phyloP scores from a whole-genome alignment of 2,329 filamentous ascomycete species.

The Lasiodiplodia sp. region DNA sequence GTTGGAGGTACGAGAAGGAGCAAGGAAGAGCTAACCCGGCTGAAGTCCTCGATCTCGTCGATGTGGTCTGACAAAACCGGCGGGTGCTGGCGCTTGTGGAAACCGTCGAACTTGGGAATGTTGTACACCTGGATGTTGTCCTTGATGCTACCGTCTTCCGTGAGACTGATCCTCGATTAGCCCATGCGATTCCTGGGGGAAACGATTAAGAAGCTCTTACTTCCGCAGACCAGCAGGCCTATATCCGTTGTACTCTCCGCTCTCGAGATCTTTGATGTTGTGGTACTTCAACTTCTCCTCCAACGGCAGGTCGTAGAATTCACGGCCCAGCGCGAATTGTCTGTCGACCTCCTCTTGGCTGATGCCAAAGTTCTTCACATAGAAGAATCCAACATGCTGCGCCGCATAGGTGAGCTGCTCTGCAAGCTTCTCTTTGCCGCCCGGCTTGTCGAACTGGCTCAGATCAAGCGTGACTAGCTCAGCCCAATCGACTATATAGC shows the following conservation, averaged over 20 bases:
- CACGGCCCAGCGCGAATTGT: slow-evolving; percentile 67
- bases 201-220: background rate
- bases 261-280: slow-evolving; percentile 41
- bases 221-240: slow-evolving; percentile 54
- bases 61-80: slow-evolving; percentile 58
- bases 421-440: slow-evolving; percentile 62
- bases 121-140: slow-evolving; percentile 69
- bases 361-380: slow-evolving; percentile 68
- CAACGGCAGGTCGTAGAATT: slow-evolving; percentile 63
- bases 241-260: slow-evolving; percentile 66
- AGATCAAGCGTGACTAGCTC: slow-evolving; percentile 66
- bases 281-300: slow-evolving; percentile 67
- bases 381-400: slow-evolving; percentile 64
- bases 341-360: slow-evolving; percentile 65
- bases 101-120: slow-evolving; percentile 63
- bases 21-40: slow-evolving; percentile 4
- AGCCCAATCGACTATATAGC: slow-evolving; percentile 55
- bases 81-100: slow-evolving; percentile 50
- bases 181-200: background rate
- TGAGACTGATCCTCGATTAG: slow-evolving; percentile 36
- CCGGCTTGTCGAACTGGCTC: slow-evolving; percentile 60
- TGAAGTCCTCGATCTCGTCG: slow-evolving; percentile 64
- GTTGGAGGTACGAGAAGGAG: background rate
- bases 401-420: slow-evolving; percentile 64
- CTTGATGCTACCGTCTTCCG: slow-evolving; percentile 47